phyloP scores from a whole-genome alignment of 2,329 filamentous ascomycete genomes.

The Daldinia eschscholtzii region DNA sequence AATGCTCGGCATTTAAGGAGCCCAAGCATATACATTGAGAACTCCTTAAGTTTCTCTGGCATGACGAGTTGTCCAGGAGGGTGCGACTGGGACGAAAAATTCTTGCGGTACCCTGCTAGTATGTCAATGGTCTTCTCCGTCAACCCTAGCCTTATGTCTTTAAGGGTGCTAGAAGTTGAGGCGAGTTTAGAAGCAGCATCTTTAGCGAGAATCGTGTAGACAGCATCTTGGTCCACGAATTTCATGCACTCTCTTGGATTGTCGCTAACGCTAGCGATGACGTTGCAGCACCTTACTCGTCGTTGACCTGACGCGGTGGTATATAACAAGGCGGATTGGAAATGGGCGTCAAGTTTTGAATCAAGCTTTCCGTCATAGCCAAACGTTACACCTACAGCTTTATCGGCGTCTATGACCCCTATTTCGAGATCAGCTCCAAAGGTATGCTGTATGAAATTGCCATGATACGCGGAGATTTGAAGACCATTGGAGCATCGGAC shows the following conservation, averaged over 20 bases:
- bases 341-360: constrained; percentile 94
- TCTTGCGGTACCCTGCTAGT: constrained; percentile 90
- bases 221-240: constrained; percentile 95
- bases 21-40: constrained; percentile 94
- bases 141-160: constrained; percentile 85
- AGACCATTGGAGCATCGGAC: constrained; percentile 97
- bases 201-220: constrained; percentile 89
- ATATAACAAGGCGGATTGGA: constrained; percentile 94
- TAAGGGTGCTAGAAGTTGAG: constrained; percentile 76
- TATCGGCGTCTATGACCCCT: constrained; percentile 91
- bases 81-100: constrained; percentile 84
- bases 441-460: constrained; percentile 95
- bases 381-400: constrained; percentile 91
- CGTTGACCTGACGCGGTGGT: constrained; percentile 91
- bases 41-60: constrained; percentile 95
- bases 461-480: constrained; percentile 93
- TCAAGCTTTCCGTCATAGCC: constrained; percentile 98
- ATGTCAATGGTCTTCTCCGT: constrained; percentile 95
- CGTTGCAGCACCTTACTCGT: constrained; percentile 90
- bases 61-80: constrained; percentile 94
- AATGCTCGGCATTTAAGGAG: constrained; percentile 92
- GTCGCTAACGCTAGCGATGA: constrained; percentile 92
- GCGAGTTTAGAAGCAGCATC: constrained; percentile 90
- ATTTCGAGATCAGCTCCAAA: constrained; percentile 96
- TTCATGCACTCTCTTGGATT: constrained; percentile 87